These are phyloP conservation scores for Hydnomerulius pinastri DNA, from an alignment of 768 basidiomycete genomes.

Conservation along the genomic window DNA sequence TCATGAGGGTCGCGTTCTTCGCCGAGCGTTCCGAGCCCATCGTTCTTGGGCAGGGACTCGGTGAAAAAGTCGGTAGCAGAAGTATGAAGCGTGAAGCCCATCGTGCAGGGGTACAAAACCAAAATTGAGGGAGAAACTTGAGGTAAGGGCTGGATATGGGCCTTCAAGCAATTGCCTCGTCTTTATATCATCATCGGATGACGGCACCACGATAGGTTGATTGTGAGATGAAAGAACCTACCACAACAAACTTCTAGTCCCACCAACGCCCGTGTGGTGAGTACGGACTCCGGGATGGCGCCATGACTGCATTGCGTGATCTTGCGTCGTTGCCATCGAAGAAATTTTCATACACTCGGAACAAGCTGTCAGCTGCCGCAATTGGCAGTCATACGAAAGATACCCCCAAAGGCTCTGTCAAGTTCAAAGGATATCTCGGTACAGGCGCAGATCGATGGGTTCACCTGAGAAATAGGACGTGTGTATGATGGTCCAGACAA, in stretches of 20 bases:
- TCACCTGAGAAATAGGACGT: not conserved
- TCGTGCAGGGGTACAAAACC: not conserved
- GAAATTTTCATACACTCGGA: conserved; percentile 7
- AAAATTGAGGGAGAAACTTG: not conserved
- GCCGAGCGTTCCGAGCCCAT: not conserved
- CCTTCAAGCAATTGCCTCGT: too few species aligned
- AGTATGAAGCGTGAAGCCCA: conserved; percentile 21
- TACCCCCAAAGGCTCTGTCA: too few species aligned
- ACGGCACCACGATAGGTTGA: conserved; percentile 2
- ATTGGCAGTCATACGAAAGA: too few species aligned
- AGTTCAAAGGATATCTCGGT: too few species aligned
- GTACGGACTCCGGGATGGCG: conserved; percentile 13
- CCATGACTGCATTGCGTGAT: conserved; percentile 33
- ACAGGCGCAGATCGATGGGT: not conserved
- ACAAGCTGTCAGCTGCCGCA: not conserved
- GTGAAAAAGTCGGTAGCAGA: not conserved
- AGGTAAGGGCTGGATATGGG: not conserved
- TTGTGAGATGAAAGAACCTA: not conserved
- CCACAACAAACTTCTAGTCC: not conserved
- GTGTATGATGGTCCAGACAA: not conserved
- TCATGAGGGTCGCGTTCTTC: conserved; percentile 51
- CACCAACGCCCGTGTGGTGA: not conserved
- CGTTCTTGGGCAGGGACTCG: not conserved
- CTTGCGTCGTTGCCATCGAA: conserved; percentile 23
- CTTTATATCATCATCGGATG: too few species aligned